Base-by-base conservation (phyloP, 2,329 filamentous ascomycete species). In the Alternaria ventricosa region DNA sequence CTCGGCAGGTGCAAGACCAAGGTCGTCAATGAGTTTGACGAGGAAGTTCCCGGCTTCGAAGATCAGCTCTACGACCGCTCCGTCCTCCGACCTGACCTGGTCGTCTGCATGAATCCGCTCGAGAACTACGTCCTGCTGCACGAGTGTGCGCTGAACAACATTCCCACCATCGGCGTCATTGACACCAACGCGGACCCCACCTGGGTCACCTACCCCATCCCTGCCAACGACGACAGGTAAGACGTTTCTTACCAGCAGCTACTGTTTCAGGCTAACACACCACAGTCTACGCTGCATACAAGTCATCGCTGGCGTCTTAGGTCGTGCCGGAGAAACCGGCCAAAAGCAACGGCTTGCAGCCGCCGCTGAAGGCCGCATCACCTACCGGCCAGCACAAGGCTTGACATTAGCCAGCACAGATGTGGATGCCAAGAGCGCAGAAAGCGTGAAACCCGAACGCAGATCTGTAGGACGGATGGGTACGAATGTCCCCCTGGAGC, bases 131-230 rank as follows among this genome's bases (percentile, higher is more conserved):
- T 94, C 7, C 79, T 97, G 78, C 84, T 99, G 75, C 93, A 96
- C 80, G 96, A 99, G 84, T 98, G 96, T 79, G 92, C 91, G 0
- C 79, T 94, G 61, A 91, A 93, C 78, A 92, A 91, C 75, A 92
- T 99, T 61, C 96, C 96, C 1, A 98, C 96, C 0, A 96, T 99
- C 74, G 96, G 95, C 50, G 86, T 99, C 61, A 91, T 98, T 70
- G 96, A 99, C 80, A 98, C 96, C 1, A 92, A 99, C 80, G 90
- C 90, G 3, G 92, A 98, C 80, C 93, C 96, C 1, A 93, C 93
- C 0, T 95, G 92, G 88, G 94, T 98, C 55, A 98, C 96, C 5
- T 99, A 99, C 78, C 92, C 92, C 13, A 97, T 99, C 71, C 96
- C 96, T 2, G 93, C 93, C 55, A 99, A 99, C 79, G 96, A 99